Evolutionary conservation across 257 asterid genomes (phyloP).

Genomic region (Cynanchum wilfordii): DNA sequence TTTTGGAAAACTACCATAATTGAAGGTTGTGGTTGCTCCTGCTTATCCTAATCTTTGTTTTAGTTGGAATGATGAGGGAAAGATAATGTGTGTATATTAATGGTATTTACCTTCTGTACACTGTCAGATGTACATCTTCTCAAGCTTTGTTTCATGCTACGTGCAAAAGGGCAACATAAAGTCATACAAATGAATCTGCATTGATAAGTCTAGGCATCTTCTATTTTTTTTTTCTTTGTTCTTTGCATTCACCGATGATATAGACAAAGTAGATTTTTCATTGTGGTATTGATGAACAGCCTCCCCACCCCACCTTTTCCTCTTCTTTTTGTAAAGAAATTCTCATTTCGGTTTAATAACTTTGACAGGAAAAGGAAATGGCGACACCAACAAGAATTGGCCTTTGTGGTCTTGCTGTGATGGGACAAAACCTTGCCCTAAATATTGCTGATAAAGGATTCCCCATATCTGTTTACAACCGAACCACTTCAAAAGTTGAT

Average conservation of each 20-base stretch:
- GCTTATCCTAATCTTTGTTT: not conserved
- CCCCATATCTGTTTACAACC: slow-evolving; percentile 91
- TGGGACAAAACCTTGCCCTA: slow-evolving; percentile 98
- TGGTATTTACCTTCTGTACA: not conserved
- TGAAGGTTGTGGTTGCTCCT: not conserved
- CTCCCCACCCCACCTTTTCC: not conserved
- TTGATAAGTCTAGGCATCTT: not conserved
- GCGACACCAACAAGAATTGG: slow-evolving; percentile 89
- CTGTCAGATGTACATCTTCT: not conserved
- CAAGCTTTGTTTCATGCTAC: not conserved
- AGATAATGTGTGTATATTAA: not conserved
- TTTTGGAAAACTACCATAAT: not conserved
- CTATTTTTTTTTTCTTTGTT: not conserved
- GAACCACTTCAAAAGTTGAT: slow-evolving; percentile 92
- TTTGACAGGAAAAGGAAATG: slow-evolving; percentile 33
- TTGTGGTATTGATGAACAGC: not conserved
- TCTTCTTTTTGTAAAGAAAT: not conserved
- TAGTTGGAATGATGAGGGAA: not conserved
- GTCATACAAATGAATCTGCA: not conserved
- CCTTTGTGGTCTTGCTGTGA: slow-evolving; percentile 97
- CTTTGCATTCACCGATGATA: not conserved
- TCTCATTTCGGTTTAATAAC: not conserved
- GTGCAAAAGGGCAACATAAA: not conserved
- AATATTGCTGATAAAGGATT: slow-evolving; percentile 98
- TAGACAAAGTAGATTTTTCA: not conserved